Evolutionary conservation across 768 basidiomycete species (phyloP).

Genomic region (Mycena vulgaris): DNA sequence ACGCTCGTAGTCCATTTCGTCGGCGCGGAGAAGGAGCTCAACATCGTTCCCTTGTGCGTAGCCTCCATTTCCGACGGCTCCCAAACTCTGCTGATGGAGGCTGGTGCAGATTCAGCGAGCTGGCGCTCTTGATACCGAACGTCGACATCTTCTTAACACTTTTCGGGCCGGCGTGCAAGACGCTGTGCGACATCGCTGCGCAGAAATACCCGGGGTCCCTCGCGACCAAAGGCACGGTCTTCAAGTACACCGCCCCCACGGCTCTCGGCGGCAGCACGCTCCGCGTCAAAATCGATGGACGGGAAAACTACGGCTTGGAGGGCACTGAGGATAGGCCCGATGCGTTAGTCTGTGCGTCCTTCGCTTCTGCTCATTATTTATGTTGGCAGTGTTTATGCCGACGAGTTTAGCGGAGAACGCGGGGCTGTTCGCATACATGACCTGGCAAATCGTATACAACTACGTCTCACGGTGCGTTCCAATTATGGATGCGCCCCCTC

Average conservation of each 20-base stretch:
- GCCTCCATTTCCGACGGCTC: too few species aligned
- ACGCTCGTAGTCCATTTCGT: slow-evolving; percentile 8
- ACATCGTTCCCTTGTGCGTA: slow-evolving; percentile 16
- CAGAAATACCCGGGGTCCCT: background rate
- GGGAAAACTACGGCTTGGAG: background rate
- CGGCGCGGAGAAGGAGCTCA: slow-evolving; percentile 16
- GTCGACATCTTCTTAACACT: slow-evolving; percentile 12
- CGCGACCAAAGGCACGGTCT: slow-evolving; percentile 1
- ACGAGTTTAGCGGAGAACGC: slow-evolving; percentile 14
- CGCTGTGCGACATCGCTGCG: slow-evolving; percentile 6
- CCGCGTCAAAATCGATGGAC: background rate
- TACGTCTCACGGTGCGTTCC: background rate
- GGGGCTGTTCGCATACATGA: slow-evolving; percentile 12
- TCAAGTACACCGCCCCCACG: background rate
- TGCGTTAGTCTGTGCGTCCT: slow-evolving; percentile 16
- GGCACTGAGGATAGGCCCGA: background rate
- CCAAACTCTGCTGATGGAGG: too few species aligned
- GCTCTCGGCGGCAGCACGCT: slow-evolving; percentile 9
- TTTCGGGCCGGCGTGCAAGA: slow-evolving; percentile 13
- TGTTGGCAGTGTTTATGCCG: background rate
- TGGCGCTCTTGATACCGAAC: slow-evolving; percentile 19
- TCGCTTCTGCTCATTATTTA: background rate
- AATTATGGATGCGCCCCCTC: too few species aligned
- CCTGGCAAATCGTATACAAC: slow-evolving; percentile 12
- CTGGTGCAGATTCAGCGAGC: slow-evolving; percentile 14